Percentiles rank a stretch among this genome's conserved stretches.
phyloP scores from a whole-genome alignment of 495 filamentous ascomycete species.

The Chlorociboria aeruginascens region DNA sequence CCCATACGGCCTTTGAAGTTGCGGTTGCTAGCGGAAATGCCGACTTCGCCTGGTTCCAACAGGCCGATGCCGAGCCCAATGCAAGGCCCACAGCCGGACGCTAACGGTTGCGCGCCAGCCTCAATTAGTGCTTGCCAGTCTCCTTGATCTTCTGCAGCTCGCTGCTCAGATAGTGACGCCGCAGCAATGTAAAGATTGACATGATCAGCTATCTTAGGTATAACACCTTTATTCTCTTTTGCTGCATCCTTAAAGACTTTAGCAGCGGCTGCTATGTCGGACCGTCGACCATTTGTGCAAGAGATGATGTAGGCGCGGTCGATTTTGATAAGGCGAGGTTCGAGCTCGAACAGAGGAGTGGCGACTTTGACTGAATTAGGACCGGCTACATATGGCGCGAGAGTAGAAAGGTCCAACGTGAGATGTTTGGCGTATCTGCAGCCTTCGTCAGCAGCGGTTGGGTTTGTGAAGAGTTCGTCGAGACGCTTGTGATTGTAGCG shows the following conservation, averaged over 20 bases:
- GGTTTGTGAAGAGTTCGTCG: slow-evolving; percentile 45
- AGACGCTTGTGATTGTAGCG: slow-evolving; percentile 59
- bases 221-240: no score
- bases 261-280: slow-evolving; percentile 70
- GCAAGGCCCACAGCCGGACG: slow-evolving; percentile 73
- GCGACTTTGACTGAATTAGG: slow-evolving; percentile 82
- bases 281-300: slow-evolving; percentile 76
- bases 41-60: slow-evolving; percentile 69
- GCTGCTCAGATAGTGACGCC: slow-evolving; percentile 67
- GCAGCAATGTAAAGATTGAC: slow-evolving; percentile 86
- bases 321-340: slow-evolving; percentile 54
- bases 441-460: slow-evolving; percentile 58
- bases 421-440: slow-evolving; percentile 73
- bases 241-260: slow-evolving; percentile 71
- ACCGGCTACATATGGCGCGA: slow-evolving; percentile 74
- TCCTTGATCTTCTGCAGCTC: slow-evolving; percentile 60
- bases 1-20: slow-evolving; percentile 89
- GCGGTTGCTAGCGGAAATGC: slow-evolving; percentile 73
- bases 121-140: slow-evolving; percentile 77
- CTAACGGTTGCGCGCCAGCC: slow-evolving; percentile 61
- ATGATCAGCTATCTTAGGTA: slow-evolving; percentile 57
- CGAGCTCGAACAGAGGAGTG: slow-evolving; percentile 61
- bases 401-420: slow-evolving; percentile 59
- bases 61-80: slow-evolving; percentile 79
- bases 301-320: slow-evolving; percentile 80